Percentiles rank a stretch among this genome's conserved stretches.
Evolutionary conservation across 768 basidiomycete genomes (phyloP).

Genomic region (Suillus tomentosus): DNA sequence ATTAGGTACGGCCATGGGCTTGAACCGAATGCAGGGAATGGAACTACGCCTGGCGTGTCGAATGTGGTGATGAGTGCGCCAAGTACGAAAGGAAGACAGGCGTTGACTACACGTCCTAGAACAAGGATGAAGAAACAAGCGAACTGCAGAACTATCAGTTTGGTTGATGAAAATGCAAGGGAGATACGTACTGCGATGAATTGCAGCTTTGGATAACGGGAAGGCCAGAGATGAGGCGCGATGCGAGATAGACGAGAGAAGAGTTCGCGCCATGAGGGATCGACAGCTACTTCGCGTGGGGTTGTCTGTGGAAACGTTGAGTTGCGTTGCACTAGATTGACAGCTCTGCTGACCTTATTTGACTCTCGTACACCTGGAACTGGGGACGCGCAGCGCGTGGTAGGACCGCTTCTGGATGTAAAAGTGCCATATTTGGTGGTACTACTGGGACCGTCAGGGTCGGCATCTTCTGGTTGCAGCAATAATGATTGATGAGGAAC

Average conservation of each 20-base stretch:
- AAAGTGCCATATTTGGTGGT: slow-evolving; percentile 72
- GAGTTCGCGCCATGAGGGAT: slow-evolving; percentile 74
- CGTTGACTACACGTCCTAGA: slow-evolving; percentile 75
- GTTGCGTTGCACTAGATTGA: background rate
- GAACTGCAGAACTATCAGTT: slow-evolving; percentile 37
- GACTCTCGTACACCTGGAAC: slow-evolving; percentile 29
- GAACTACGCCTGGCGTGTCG: slow-evolving; percentile 17
- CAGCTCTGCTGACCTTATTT: background rate
- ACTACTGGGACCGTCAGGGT: slow-evolving; percentile 33
- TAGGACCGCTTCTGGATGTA: slow-evolving; percentile 35
- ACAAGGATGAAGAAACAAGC: slow-evolving; percentile 72
- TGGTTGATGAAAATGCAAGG: slow-evolving; percentile 37
- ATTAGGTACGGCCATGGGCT: slow-evolving; percentile 74
- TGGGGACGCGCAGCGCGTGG: slow-evolving; percentile 52
- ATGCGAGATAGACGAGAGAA: slow-evolving; percentile 65
- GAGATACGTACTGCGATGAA: slow-evolving; percentile 45
- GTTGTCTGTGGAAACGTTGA: slow-evolving; percentile 6
- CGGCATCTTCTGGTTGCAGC: slow-evolving; percentile 46
- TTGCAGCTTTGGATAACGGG: slow-evolving; percentile 64
- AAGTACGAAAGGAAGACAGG: slow-evolving; percentile 69
- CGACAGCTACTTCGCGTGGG: slow-evolving; percentile 56
- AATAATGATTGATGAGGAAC: slow-evolving; percentile 47
- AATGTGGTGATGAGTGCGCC: slow-evolving; percentile 42
- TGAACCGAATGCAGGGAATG: slow-evolving; percentile 25
- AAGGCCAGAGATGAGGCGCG: slow-evolving; percentile 85